Base-by-base conservation (phyloP, 768 basidiomycete genomes). In the Trichaptum fuscoviolaceum region DNA sequence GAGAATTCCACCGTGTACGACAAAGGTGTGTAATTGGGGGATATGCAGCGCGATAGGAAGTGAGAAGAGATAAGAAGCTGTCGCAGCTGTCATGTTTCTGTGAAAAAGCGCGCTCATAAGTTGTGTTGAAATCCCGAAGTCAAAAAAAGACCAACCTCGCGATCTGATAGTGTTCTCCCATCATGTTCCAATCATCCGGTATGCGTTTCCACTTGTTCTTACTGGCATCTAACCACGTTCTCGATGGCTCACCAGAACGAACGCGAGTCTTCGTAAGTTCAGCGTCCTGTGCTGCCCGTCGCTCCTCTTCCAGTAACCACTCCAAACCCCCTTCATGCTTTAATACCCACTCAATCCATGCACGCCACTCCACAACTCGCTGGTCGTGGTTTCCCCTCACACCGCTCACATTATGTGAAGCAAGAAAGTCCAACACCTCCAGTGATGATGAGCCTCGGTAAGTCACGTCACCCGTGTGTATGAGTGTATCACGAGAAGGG, bases 381-480 rank as follows among this genome's bases (percentile, higher is more conserved):
- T 98, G 94, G 77, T 99, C 96, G 73, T 98, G 93, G 74, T 99
- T 99, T 0, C 96, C 96, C 34, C 96, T 86, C 2, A 97, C 93
- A 18, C 94, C 95, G 25, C 83, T 83, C 58, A 93, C 80, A 63
- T 86, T 84, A 71, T 89, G 74, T 9, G 77, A 72, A 1, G 87
- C 77, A 82, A 97, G 82, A 75, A 84, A 92, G 7, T 80, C 75
- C 9, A 96, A 77, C 23, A 91, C 81, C 7, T 83, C 79, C 67
- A 89, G 75, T 0, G 91, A 90, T n/a, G 83, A 82, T 0, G 82
- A 74, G 5, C 88, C 90, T 75, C 91, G 96, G 24, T 90, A 80
- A 20, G 92, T 71, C 18, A 96, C 80, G 75, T 99, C 96, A 17
- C 96, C 96, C 35, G 89, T 82, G 71, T 94, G 91, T 26, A 98